A percentile compares a stretch with the other conserved stretches of the same genome.
phyloP scores from a whole-genome alignment of 495 filamentous ascomycete species.

The Penicillium parvum region DNA sequence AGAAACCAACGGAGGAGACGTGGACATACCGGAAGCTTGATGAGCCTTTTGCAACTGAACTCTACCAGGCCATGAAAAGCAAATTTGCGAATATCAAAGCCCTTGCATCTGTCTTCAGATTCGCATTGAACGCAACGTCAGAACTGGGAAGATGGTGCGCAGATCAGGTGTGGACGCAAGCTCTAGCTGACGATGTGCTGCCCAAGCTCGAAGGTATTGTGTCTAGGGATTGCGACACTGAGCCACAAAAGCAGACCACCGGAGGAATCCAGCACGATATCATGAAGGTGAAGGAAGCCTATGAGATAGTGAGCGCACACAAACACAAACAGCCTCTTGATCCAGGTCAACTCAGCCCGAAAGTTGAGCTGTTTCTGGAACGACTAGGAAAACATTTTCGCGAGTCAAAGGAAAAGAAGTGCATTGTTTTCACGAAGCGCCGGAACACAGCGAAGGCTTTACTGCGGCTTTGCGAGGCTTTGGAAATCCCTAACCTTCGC shows the following conservation, averaged over 20 bases:
- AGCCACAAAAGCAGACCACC: slow-evolving; percentile 19
- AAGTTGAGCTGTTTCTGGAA: slow-evolving; percentile 60
- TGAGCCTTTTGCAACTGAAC: slow-evolving; percentile 55
- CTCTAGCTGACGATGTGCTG: slow-evolving; percentile 61
- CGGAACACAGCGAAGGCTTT: slow-evolving; percentile 75
- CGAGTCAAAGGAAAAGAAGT: slow-evolving; percentile 55
- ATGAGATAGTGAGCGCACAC: slow-evolving; percentile 50
- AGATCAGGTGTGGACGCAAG: slow-evolving; percentile 74
- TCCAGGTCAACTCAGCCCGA: slow-evolving; percentile 57
- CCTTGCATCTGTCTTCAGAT: slow-evolving; percentile 57
- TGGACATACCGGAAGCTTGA: slow-evolving; percentile 52
- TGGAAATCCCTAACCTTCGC: slow-evolving; percentile 56
- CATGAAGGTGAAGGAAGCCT: slow-evolving; percentile 55
- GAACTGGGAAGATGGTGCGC: slow-evolving; percentile 83
- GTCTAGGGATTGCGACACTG: slow-evolving; percentile 37
- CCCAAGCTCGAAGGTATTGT: slow-evolving; percentile 57
- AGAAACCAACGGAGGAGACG: slow-evolving; percentile 56
- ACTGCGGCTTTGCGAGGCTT: slow-evolving; percentile 54
- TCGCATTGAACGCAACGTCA: slow-evolving; percentile 52
- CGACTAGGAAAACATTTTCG: slow-evolving; percentile 58
- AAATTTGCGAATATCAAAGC: slow-evolving; percentile 52
- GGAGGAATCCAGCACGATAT: slow-evolving; percentile 47
- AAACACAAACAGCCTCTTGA: slow-evolving; percentile 38
- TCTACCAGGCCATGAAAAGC: slow-evolving; percentile 54
- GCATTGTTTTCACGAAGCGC: slow-evolving; percentile 82